Conservation (phyloP, 1,284 basidiomycete genomes). For the Ustilago hordei region DNA sequence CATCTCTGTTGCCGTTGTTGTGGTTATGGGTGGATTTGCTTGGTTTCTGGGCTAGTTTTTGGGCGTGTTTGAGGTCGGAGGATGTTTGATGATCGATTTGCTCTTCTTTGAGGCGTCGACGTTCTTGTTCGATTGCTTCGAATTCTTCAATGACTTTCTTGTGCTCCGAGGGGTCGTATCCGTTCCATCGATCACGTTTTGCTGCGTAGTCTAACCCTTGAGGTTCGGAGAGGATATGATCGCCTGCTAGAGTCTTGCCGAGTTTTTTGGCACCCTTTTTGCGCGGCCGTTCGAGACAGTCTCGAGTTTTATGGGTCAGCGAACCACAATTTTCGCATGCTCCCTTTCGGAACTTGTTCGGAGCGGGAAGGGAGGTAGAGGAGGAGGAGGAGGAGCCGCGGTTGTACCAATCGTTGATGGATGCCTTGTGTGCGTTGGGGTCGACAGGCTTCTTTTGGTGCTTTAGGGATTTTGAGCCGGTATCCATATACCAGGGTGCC, state of each 20-base stretch:
- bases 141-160: slow-evolving; percentile 91
- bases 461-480: slow-evolving; percentile 83
- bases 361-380: slow-evolving; percentile 5
- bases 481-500: slow-evolving; percentile 98
- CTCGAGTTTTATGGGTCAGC: slow-evolving; percentile 88
- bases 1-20: slow-evolving; percentile 12
- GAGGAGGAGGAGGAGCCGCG: slow-evolving; percentile 76
- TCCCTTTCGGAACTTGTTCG: slow-evolving; percentile 93
- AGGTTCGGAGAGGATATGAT: slow-evolving; percentile 87
- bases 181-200: slow-evolving; percentile 98
- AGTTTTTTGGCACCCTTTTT: slow-evolving; percentile 96
- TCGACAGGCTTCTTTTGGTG: slow-evolving; percentile 81
- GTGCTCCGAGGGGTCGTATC: slow-evolving; percentile 90
- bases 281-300: slow-evolving; percentile 95
- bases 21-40: neutral
- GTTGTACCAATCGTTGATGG: slow-evolving; percentile 91
- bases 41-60: slow-evolving; percentile 82
- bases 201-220: slow-evolving; percentile 79
- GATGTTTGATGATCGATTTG: slow-evolving; percentile 92
- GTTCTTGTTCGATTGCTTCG: slow-evolving; percentile 84
- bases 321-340: slow-evolving; percentile 99
- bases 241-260: slow-evolving; percentile 87
- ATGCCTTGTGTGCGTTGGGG: slow-evolving; percentile 77
- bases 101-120: slow-evolving; percentile 90
- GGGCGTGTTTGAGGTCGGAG: slow-evolving; percentile 73